Evolutionary conservation across 2,329 filamentous ascomycete genomes (phyloP), one percentile per base, ranked within the genome.

Genomic region (Apiospora malaysiana): DNA sequence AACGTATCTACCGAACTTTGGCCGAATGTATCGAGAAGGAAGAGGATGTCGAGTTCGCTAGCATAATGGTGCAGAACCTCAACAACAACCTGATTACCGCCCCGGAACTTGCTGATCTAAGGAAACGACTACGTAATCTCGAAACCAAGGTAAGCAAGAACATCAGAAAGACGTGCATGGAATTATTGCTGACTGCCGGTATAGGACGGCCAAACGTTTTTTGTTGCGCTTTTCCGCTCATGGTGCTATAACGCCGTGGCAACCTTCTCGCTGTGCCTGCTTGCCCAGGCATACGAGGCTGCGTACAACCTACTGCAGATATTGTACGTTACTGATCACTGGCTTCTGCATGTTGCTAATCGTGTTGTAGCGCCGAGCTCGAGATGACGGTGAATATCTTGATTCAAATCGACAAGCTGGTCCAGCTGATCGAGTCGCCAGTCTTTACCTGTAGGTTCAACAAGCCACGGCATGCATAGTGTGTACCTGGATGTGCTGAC

Each of bases 61-160:
- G 95, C 79, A 98, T 99, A 77, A 99, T 99, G 96, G 94, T 99
- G 42, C 96, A 99, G 81, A 98, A 98, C 77, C 87, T 99, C 69
- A 99, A 99, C 84, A 99, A 99, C 81, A 99, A 99, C 77, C 90
- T 99, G 70, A 98, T 99, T 75, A 99, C 97, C 1, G 96, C 97
- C 0, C 96, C 97, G 0, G 95, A 99, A 81, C 85, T 99, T 42
- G 91, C 94, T 1, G 97, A 98, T 76, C 86, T 99, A 73, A 90
- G 96, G 65, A 98, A 97, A 81, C 87, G 96, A 59, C 84, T 99
- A 68, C 89, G 96, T 45, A 99, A 97, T 76, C 85, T 98, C 1
- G 96, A 99, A 80, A 94, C 92, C 12, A 95, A 91, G 83, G 92
- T 92, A 83, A 69, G 72, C 32, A 32, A 68, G 37, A 27, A 5